Percentiles rank a stretch among this genome's conserved stretches.
Conservation (phyloP, 441 rosid species). For the Pelargonium cotyledonis region DNA sequence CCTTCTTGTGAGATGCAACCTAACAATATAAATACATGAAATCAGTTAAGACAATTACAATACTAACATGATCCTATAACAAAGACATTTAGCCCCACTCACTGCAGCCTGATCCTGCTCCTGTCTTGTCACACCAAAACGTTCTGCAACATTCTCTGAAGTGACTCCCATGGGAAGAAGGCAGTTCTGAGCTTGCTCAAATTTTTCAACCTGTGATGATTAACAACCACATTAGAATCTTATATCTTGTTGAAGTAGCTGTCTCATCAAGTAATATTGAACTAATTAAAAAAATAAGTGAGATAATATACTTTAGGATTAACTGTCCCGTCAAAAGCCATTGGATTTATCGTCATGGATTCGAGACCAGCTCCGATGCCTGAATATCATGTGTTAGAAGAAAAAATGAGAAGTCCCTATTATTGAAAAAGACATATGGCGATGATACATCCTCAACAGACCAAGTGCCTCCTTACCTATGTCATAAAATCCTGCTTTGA, state of each 20-base stretch:
- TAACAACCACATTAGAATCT: background rate
- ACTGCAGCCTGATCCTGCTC: slow-evolving; percentile 99
- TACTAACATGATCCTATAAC: background rate
- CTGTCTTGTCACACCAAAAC: slow-evolving; percentile 82
- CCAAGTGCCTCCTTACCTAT: slow-evolving; percentile 45
- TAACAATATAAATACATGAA: slow-evolving; percentile 21
- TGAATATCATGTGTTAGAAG: slow-evolving; percentile 19
- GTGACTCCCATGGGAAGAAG: slow-evolving; percentile 98
- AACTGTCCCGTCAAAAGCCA: slow-evolving; percentile 60
- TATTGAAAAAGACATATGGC: background rate
- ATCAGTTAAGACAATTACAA: background rate
- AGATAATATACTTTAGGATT: slow-evolving; percentile 68
- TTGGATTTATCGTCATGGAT: slow-evolving; percentile 80
- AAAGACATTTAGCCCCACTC: slow-evolving; percentile 26
- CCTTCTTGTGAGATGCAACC: slow-evolving; percentile 96
- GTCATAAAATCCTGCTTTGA: slow-evolving; percentile 93
- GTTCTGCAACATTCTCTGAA: slow-evolving; percentile 93
- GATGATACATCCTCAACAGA: background rate
- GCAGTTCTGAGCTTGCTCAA: slow-evolving; percentile 84
- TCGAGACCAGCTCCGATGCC: slow-evolving; percentile 99
- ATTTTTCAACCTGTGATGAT: slow-evolving; percentile 49
- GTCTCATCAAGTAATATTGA: background rate
- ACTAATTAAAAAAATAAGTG: background rate
- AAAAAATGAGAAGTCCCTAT: slow-evolving; percentile 8
- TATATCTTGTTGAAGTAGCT: slow-evolving; percentile 13